These are phyloP conservation scores for Mortierella sp. DNA, from an alignment of 371 early-diverging fungal genomes.

Conservation along the genomic window DNA sequence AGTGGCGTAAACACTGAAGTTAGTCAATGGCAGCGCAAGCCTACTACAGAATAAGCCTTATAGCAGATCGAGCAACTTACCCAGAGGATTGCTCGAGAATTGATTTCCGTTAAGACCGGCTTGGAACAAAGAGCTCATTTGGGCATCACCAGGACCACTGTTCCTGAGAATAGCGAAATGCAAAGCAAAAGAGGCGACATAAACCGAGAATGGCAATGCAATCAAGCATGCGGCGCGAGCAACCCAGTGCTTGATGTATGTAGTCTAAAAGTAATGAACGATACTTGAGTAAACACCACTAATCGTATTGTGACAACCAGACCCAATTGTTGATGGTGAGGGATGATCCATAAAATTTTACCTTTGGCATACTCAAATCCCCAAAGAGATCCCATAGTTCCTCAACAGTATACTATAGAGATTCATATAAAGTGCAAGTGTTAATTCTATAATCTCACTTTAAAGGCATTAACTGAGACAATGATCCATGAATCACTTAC, in stretches of 20 bases:
- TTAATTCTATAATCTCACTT: neutral
- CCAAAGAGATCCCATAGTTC: conserved; percentile 96
- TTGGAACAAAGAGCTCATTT: conserved; percentile 99
- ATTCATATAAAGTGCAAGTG: neutral
- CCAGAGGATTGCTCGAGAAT: conserved; percentile 85
- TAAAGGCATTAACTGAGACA: neutral
- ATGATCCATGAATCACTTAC: conserved; percentile 39
- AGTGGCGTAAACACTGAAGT: too few relatives aligned
- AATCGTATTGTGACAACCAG: neutral
- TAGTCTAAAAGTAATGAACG: conserved; percentile 54
- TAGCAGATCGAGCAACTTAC: conserved; percentile 56
- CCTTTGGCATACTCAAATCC: conserved; percentile 80
- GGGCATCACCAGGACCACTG: conserved; percentile 96
- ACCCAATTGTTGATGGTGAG: too few relatives aligned
- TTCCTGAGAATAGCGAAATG: conserved; percentile 94
- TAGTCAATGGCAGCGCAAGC: too few relatives aligned
- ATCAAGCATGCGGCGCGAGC: conserved; percentile 88
- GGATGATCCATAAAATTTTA: conserved; percentile 9
- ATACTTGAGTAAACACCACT: neutral
- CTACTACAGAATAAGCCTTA: too few relatives aligned
- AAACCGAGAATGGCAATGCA: conserved; percentile 88
- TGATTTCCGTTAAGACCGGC: conserved; percentile 90
- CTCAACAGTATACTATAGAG: conserved; percentile 83
- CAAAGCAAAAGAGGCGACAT: conserved; percentile 88
- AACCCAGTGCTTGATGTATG: conserved; percentile 84